These are phyloP conservation scores for Omphalea diandra DNA, from an alignment of 441 rosid species.

Conservation along the genomic window DNA sequence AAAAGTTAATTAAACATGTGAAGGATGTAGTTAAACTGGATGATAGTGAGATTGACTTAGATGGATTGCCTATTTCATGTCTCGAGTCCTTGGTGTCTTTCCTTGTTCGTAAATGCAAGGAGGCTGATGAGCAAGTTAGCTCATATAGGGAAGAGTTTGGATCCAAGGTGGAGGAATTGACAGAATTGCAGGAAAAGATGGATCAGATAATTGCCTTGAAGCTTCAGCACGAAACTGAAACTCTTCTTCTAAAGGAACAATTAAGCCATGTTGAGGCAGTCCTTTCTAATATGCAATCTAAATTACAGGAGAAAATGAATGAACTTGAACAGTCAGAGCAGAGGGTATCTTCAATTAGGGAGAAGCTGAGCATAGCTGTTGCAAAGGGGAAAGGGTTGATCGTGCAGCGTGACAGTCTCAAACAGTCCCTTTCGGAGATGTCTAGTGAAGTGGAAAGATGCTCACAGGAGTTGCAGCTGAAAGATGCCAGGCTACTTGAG, in stretches of 20 bases:
- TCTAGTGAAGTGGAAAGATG: conserved; percentile 81
- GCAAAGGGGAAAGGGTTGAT: conserved; percentile 97
- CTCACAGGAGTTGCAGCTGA: conserved; percentile 76
- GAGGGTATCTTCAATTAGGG: conserved; percentile 80
- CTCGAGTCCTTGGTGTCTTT: conserved; percentile 67
- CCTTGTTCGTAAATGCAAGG: conserved; percentile 48
- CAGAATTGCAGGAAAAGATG: conserved; percentile 53
- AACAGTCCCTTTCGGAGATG: conserved; percentile 75
- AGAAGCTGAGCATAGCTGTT: conserved; percentile 98
- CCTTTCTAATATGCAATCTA: conserved; percentile 44
- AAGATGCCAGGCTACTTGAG: conserved; percentile 74
- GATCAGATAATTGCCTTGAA: conserved; percentile 44
- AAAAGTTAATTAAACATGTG: conserved; percentile 55
- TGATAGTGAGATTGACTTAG: conserved; percentile 36
- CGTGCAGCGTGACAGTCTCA: conserved; percentile 84
- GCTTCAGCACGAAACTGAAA: conserved; percentile 68
- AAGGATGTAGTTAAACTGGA: conserved; percentile 61
- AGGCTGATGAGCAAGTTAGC: conserved; percentile 37
- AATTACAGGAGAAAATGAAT: conserved; percentile 57
- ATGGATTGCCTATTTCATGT: conserved; percentile 41
- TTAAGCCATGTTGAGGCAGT: conserved; percentile 62
- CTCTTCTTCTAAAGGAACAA: conserved; percentile 52
- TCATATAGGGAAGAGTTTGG: conserved; percentile 46
- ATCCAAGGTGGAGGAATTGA: conserved; percentile 50
- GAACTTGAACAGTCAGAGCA: conserved; percentile 95